phyloP scores from a whole-genome alignment of 306 rosid genomes.

The Lagenaria siceraria region DNA sequence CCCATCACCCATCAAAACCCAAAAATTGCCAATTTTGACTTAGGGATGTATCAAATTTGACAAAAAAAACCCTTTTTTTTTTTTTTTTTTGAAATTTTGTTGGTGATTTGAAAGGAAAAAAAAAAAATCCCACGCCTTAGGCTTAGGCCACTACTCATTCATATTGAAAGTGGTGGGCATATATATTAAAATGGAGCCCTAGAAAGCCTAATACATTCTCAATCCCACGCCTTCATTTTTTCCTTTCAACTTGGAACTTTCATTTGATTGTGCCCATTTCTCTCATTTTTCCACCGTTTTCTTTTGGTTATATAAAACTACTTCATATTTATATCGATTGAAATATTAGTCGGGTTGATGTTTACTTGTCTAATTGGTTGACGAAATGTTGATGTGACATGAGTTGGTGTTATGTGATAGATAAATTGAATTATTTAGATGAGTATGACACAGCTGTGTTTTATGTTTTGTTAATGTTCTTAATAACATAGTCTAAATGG shows the following conservation, averaged over 20 bases:
- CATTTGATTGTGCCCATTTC: background rate
- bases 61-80: background rate
- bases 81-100: background rate
- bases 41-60: background rate
- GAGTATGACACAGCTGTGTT: too few relatives aligned
- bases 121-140: background rate
- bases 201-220: background rate
- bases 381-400: background rate
- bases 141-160: background rate
- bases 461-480: background rate
- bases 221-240: background rate
- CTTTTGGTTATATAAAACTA: too few relatives aligned
- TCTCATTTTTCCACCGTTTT: too few relatives aligned
- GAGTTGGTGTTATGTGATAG: background rate
- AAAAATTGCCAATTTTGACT: background rate
- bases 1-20: background rate
- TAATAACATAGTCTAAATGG: background rate
- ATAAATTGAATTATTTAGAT: too few relatives aligned
- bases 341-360: background rate
- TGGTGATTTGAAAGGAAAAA: background rate
- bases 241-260: background rate
- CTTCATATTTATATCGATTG: too few relatives aligned
- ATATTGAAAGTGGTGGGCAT: background rate
- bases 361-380: background rate
- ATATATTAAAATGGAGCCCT: background rate